Conservation (phyloP, 2,329 filamentous ascomycete species). For the Beauveria scarabaeidicola region DNA sequence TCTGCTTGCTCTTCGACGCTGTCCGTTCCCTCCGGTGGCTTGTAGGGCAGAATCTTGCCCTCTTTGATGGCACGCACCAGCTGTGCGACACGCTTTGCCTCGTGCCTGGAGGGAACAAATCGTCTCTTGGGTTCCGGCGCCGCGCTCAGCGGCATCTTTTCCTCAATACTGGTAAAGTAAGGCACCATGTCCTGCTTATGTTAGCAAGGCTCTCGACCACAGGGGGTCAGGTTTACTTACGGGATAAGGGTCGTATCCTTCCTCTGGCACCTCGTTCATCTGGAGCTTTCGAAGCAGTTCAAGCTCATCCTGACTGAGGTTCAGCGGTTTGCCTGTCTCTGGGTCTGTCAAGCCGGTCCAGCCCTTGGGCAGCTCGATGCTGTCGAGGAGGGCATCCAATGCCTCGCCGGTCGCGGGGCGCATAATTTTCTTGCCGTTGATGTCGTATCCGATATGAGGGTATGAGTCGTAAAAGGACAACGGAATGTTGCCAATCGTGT, state of each 20-base stretch:
- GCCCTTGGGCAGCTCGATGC: conserved; percentile 92
- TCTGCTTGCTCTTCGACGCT: conserved; percentile 65
- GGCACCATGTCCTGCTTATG: conserved; percentile 65
- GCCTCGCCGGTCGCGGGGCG: conserved; percentile 90
- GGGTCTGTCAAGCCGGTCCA: conserved; percentile 96
- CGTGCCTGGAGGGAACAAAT: conserved; percentile 94
- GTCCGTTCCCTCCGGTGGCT: conserved; percentile 57
- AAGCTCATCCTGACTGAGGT: conserved; percentile 79
- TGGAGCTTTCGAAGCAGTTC: conserved; percentile 83
- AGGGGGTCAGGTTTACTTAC: conserved; percentile 33
- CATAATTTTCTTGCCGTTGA: conserved; percentile 97
- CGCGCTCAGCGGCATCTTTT: conserved; percentile 89
- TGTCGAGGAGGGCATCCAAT: conserved; percentile 85
- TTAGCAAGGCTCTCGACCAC: neutral
- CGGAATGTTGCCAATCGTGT: conserved; percentile 94
- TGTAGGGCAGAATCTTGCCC: conserved; percentile 87
- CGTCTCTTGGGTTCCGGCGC: conserved; percentile 93
- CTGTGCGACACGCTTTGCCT: conserved; percentile 94
- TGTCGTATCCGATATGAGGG: conserved; percentile 96
- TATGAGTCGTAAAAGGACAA: conserved; percentile 95
- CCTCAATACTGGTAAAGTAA: conserved; percentile 84
- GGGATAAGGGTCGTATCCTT: conserved; percentile 88
- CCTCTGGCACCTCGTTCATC: conserved; percentile 76
- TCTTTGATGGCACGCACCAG: conserved; percentile 92
- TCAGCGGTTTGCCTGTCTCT: conserved; percentile 82